Evolutionary conservation across 2,329 filamentous ascomycete species (phyloP).

Genomic region (Colletotrichum orbiculare): DNA sequence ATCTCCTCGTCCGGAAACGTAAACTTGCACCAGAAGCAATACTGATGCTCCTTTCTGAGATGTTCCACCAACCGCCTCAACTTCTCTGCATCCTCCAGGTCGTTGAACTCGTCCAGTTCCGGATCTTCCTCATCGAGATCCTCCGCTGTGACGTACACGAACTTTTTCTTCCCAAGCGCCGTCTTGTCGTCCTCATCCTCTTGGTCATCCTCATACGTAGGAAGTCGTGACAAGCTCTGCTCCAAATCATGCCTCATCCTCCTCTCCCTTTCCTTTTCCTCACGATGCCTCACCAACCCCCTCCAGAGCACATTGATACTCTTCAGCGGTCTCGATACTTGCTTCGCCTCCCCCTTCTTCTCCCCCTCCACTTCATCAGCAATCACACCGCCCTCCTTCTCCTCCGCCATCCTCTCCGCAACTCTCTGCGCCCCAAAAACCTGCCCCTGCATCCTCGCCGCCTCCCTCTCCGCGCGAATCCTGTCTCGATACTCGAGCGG

Average conservation of each 20-base stretch:
- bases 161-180: slow-evolving; percentile 71
- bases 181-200: slow-evolving; percentile 77
- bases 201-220: slow-evolving; percentile 74
- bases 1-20: slow-evolving; percentile 78
- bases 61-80: slow-evolving; percentile 74
- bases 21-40: slow-evolving; percentile 98
- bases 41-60: slow-evolving; percentile 77
- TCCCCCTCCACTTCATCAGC: slow-evolving; percentile 26
- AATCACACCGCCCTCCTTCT: slow-evolving; percentile 46
- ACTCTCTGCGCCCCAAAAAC: slow-evolving; percentile 84
- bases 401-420: slow-evolving; percentile 79
- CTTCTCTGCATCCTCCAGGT: slow-evolving; percentile 72
- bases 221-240: slow-evolving; percentile 70
- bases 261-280: slow-evolving; percentile 75
- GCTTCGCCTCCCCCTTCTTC: slow-evolving; percentile 43
- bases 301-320: slow-evolving; percentile 84
- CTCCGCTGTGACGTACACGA: slow-evolving; percentile 69
- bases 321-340: slow-evolving; percentile 64
- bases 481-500: slow-evolving; percentile 80
- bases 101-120: slow-evolving; percentile 84
- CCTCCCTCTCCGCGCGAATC: slow-evolving; percentile 76
- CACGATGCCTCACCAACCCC: slow-evolving; percentile 75
- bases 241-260: slow-evolving; percentile 74
- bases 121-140: slow-evolving; percentile 82
- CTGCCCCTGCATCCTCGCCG: slow-evolving; percentile 74